These are phyloP conservation scores for Skeletonema menzelii DNA, from an alignment of 108 stramenopile genomes.

Conservation along the genomic window DNA sequence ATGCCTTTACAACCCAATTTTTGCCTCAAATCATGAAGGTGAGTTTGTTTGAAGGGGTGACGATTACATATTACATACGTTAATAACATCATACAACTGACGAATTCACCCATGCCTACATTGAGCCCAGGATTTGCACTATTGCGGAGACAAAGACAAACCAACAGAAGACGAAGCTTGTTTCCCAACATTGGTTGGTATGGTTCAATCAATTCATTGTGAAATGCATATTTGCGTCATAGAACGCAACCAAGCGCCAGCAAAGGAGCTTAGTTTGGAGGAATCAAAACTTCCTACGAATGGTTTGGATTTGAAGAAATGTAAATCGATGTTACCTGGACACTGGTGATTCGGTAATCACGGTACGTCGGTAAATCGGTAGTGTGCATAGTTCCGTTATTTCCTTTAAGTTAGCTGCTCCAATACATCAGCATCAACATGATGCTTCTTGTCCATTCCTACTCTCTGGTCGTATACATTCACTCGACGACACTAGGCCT, in stretches of 20 bases:
- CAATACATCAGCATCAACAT: too few relatives aligned
- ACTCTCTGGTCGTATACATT: too few relatives aligned
- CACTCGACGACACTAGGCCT: too few relatives aligned
- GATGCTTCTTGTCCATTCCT: too few relatives aligned
- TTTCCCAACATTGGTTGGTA: conserved; percentile 55
- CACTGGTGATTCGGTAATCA: too few relatives aligned
- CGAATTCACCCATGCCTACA: too few relatives aligned
- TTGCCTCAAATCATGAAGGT: conserved; percentile 63
- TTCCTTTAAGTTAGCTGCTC: too few relatives aligned
- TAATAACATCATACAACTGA: too few relatives aligned
- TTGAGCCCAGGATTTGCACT: conserved; percentile 72
- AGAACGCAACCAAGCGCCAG: conserved; percentile 52
- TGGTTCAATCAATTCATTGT: conserved; percentile 54
- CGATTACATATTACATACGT: too few relatives aligned
- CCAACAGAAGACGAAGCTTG: conserved; percentile 31
- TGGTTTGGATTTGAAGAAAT: conserved; percentile 36
- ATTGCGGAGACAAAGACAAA: conserved; percentile 44
- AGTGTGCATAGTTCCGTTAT: too few relatives aligned
- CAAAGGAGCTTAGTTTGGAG: conserved; percentile 25
- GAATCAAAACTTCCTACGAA: conserved; percentile 35
- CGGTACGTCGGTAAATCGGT: too few relatives aligned
- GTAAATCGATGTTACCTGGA: conserved; percentile 29
- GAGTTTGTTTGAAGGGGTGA: too few relatives aligned
- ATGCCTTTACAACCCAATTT: conserved; percentile 54
- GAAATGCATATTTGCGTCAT: conserved; percentile 73